Percentiles rank a stretch among this genome's conserved stretches.
phyloP scores from a whole-genome alignment of 192 early-diverging fungal genomes.

The Entrophospora sp. region DNA sequence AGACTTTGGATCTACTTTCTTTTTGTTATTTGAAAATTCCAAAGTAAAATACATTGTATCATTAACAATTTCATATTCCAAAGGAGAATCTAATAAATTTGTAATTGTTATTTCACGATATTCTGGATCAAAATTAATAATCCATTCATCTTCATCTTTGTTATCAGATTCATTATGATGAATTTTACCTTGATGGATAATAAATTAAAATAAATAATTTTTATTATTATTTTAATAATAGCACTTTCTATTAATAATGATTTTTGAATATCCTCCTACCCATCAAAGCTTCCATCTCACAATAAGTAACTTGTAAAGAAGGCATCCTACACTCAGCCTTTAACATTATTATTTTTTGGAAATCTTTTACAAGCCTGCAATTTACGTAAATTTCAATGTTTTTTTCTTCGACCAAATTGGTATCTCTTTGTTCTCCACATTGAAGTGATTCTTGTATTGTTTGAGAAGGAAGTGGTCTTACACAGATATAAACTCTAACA shows the following conservation, averaged over 20 bases:
- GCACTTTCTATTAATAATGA: not conserved
- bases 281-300: slow-evolving; percentile 36
- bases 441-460: slow-evolving; percentile 36
- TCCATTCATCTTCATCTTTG: slow-evolving; percentile 40
- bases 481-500: slow-evolving; percentile 61
- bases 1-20: slow-evolving; percentile 22
- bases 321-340: slow-evolving; percentile 54
- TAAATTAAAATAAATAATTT: not conserved
- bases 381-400: slow-evolving; percentile 66
- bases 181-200: slow-evolving; percentile 20
- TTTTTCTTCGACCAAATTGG: slow-evolving; percentile 54
- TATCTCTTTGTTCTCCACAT: slow-evolving; percentile 27
- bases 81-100: slow-evolving; percentile 43
- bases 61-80: slow-evolving; percentile 62
- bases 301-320: slow-evolving; percentile 33
- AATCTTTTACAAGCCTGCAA: slow-evolving; percentile 74
- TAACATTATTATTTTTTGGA: slow-evolving; percentile 59
- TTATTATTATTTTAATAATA: not conserved
- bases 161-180: slow-evolving; percentile 11
- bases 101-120: slow-evolving; percentile 37
- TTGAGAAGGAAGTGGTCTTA: slow-evolving; percentile 40
- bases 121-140: slow-evolving; percentile 35
- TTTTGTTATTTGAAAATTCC: slow-evolving; percentile 38
- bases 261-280: slow-evolving; percentile 30
- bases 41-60: slow-evolving; percentile 66